Evolutionary conservation across 2,329 filamentous ascomycete genomes (phyloP).

Genomic region (Parafenestella ontariensis): DNA sequence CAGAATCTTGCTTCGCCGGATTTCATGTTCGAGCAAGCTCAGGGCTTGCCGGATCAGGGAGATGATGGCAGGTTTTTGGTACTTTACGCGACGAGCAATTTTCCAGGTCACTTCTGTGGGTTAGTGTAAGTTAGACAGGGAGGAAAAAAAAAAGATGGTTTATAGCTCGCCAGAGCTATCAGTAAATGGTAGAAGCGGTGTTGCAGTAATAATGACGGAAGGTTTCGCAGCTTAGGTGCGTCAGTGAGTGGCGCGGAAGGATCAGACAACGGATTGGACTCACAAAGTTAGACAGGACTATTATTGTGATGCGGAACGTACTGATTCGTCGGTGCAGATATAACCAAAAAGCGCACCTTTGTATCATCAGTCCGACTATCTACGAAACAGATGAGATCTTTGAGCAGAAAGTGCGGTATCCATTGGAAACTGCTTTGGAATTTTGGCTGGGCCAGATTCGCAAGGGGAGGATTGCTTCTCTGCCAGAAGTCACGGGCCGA

Average conservation of each 20-base stretch:
- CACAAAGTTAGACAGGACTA: neutral
- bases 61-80: conserved; percentile 1
- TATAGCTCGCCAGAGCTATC: too few species aligned
- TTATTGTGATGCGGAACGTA: neutral
- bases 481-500: conserved; percentile 1
- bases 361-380: conserved; percentile 2
- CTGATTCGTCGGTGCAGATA: conserved; percentile 7
- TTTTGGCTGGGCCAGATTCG: conserved; percentile 18
- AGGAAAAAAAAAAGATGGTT: too few species aligned
- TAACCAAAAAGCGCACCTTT: conserved; percentile 14
- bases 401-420: conserved; percentile 15
- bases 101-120: neutral
- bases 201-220: too few species aligned
- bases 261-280: too few species aligned
- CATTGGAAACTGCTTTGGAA: conserved; percentile 13
- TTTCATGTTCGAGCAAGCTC: conserved; percentile 3
- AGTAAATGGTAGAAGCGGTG: too few species aligned
- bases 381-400: neutral
- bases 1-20: conserved; percentile 1
- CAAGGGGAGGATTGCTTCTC: conserved; percentile 13
- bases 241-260: too few species aligned
- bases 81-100: neutral
- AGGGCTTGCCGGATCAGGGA: neutral
- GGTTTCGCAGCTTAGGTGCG: too few species aligned
- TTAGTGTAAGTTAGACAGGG: too few species aligned